Percentiles rank a stretch among this genome's conserved stretches.
phyloP scores from a whole-genome alignment of 176 grass and related monocot genomes.

The Phyllostachys edulis region DNA sequence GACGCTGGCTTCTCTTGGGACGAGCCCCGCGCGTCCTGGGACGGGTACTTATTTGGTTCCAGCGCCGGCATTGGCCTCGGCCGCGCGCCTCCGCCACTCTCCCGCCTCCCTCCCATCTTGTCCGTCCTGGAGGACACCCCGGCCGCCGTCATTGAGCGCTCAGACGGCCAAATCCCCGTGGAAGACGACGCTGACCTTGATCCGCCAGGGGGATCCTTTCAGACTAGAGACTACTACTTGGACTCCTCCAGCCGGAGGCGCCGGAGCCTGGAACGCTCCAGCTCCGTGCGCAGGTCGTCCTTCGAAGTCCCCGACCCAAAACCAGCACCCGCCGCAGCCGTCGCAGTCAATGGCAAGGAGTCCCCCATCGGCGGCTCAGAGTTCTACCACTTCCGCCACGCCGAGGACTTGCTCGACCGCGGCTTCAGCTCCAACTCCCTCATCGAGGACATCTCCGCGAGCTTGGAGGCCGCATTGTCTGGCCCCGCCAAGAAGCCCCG shows the following conservation, averaged over 20 bases:
- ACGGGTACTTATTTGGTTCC: constrained; percentile 80
- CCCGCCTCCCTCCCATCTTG: constrained; percentile 86
- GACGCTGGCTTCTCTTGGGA: constrained; percentile 85
- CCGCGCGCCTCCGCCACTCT: constrained; percentile 55
- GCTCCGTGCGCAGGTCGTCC: constrained; percentile 58
- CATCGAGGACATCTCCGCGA: constrained; percentile 82
- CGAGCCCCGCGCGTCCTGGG: constrained; percentile 96
- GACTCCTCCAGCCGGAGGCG: constrained; percentile 67
- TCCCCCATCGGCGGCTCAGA: constrained; percentile 73
- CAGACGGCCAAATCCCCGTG: constrained; percentile 87
- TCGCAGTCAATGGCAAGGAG: constrained; percentile 26
- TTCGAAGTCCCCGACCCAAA: constrained; percentile 49
- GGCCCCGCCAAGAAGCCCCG: constrained; percentile 68
- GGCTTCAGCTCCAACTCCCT: constrained; percentile 88
- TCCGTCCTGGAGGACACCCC: constrained; percentile 83
- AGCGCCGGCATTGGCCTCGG: constrained; percentile 43
- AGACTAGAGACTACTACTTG: constrained; percentile 83
- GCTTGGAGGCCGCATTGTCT: constrained; percentile 70
- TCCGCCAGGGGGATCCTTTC: constrained; percentile 56
- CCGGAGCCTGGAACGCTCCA: constrained; percentile 73
- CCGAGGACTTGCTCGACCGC: constrained; percentile 68
- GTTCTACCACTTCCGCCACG: constrained; percentile 82
- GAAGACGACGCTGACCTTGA: constrained; percentile 62
- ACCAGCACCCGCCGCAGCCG: not conserved
- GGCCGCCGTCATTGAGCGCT: constrained; percentile 57